Percentiles rank a stretch among this genome's conserved stretches.
These are phyloP conservation scores for Metarhizium sp. DNA, from an alignment of 2,329 filamentous ascomycete genomes.

Conservation along the genomic window DNA sequence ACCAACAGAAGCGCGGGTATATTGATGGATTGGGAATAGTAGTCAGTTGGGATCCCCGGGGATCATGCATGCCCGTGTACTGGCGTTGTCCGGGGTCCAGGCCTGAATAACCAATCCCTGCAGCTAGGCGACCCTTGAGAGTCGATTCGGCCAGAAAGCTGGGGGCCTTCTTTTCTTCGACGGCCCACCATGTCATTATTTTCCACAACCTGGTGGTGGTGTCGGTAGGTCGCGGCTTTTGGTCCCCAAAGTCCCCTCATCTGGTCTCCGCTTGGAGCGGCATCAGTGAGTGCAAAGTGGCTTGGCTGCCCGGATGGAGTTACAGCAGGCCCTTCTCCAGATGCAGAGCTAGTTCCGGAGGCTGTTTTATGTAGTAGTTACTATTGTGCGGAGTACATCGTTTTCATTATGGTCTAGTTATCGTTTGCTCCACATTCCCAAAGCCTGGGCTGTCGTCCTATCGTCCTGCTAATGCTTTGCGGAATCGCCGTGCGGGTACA, in stretches of 20 bases:
- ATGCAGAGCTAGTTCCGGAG: background rate
- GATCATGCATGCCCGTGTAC: background rate
- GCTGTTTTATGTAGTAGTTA: too few species aligned
- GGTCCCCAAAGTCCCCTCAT: background rate
- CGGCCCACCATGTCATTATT: too few species aligned
- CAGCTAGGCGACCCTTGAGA: background rate
- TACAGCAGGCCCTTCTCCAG: background rate
- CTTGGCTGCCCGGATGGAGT: background rate
- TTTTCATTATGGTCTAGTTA: background rate
- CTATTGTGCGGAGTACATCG: background rate
- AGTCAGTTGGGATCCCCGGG: background rate
- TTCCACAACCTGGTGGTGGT: too few species aligned
- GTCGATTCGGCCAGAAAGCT: too few species aligned
- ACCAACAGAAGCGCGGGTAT: too few species aligned
- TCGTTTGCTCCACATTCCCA: constrained; percentile 1
- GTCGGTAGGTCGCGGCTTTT: too few species aligned
- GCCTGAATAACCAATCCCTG: background rate
- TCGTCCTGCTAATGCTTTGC: background rate
- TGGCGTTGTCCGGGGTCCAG: background rate
- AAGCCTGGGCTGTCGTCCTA: background rate
- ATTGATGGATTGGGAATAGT: background rate
- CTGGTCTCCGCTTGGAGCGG: background rate
- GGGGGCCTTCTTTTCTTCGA: too few species aligned
- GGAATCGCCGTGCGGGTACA: constrained; percentile 5
- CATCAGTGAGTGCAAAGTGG: background rate